Conservation (phyloP, 352 stramenopile genomes). For the Globisporangium megalacanthum region DNA sequence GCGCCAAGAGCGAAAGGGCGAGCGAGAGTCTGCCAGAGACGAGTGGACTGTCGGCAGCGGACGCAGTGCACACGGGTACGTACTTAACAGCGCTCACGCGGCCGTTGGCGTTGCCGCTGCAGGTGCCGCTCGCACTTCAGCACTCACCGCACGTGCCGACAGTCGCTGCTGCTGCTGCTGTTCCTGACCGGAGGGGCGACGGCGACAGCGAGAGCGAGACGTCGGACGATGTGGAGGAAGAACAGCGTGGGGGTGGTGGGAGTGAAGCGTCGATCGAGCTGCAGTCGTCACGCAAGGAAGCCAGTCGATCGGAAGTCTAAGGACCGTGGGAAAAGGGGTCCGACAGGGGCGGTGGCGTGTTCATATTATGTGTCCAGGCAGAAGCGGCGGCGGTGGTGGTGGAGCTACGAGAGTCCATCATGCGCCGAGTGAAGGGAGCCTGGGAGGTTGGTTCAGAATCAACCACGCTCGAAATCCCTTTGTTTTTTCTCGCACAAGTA, state of each 20-base stretch:
- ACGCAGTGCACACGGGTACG: neutral
- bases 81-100: neutral
- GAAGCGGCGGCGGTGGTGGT: too few species aligned
- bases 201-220: neutral
- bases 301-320: neutral
- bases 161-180: neutral
- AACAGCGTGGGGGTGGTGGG: neutral
- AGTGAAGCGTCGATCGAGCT: neutral
- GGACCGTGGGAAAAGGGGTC: too few species aligned
- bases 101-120: neutral
- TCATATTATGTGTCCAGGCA: neutral
- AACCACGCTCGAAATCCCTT: too few species aligned
- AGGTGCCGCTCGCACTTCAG: neutral
- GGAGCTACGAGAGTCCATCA: neutral
- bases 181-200: neutral
- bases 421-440: too few species aligned
- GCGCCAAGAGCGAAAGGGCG: slow-evolving; percentile 12
- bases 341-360: too few species aligned
- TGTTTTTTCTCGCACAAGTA: too few species aligned
- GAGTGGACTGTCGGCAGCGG: neutral
- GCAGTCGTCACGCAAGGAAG: neutral
- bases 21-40: neutral
- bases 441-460: too few species aligned
- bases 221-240: neutral
- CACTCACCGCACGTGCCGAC: neutral